Evolutionary conservation across 2,329 filamentous ascomycete genomes (phyloP).

Genomic region (Xylaria arbuscula): DNA sequence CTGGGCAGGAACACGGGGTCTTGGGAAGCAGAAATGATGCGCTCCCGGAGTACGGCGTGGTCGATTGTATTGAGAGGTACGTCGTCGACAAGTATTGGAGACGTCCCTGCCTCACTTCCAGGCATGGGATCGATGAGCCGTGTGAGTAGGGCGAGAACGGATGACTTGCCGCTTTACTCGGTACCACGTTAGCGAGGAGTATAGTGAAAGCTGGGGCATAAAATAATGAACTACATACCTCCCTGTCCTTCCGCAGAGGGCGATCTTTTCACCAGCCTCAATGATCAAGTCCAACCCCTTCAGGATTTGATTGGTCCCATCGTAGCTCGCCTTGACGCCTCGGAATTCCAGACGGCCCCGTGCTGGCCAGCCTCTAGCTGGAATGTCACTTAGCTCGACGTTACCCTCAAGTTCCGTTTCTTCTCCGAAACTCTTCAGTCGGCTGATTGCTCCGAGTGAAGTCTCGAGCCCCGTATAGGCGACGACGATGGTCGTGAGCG

Average conservation of each 20-base stretch:
- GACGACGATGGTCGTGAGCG: conserved; percentile 45
- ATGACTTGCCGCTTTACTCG: conserved; percentile 55
- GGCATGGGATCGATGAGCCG: conserved; percentile 53
- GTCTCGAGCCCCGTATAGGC: conserved; percentile 50
- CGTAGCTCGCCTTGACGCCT: not conserved
- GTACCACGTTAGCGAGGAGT: not conserved
- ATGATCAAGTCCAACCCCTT: conserved; percentile 16
- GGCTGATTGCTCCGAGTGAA: conserved; percentile 49
- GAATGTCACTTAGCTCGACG: not conserved
- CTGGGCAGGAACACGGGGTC: conserved; percentile 56
- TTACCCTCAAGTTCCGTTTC: conserved; percentile 36
- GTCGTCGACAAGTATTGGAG: conserved; percentile 52
- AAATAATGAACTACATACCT: not conserved
- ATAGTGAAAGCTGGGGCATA: not conserved
- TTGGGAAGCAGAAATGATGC: conserved; percentile 57
- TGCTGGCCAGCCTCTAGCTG: not conserved
- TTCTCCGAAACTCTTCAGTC: conserved; percentile 46
- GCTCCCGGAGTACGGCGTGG: conserved; percentile 51
- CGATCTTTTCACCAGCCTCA: conserved; percentile 23
- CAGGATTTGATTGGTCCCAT: conserved; percentile 20
- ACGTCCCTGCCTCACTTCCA: not conserved
- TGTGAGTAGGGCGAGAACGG: conserved; percentile 53
- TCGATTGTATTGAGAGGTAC: conserved; percentile 48
- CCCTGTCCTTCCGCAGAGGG: conserved; percentile 24
- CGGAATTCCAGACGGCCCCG: not conserved